phyloP scores from a whole-genome alignment of 2,329 filamentous ascomycete genomes.

The Pseudogymnoascus destructans region DNA sequence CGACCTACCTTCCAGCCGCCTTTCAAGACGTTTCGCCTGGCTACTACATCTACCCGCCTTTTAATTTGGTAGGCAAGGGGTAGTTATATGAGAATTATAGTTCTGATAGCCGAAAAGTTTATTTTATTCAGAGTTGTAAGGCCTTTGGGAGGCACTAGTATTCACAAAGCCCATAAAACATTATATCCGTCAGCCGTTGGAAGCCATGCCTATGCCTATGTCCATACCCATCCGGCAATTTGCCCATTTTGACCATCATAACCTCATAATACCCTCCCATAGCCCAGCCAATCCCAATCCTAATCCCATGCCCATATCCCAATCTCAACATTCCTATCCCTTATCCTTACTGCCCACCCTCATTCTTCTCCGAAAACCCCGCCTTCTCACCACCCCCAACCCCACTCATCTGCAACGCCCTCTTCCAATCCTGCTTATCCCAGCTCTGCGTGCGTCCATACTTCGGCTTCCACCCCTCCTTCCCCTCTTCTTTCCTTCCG shows the following conservation, averaged over 20 bases:
- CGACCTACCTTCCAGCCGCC: neutral
- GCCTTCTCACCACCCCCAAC: conserved; percentile 27
- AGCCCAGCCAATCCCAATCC: neutral
- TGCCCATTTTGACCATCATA: neutral
- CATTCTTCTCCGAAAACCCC: conserved; percentile 2
- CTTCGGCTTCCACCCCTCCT: neutral
- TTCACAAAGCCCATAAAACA: neutral
- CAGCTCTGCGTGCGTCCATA: conserved; percentile 24
- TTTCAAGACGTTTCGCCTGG: neutral
- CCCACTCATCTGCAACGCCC: conserved; percentile 35
- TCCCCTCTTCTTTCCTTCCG: neutral
- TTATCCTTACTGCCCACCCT: neutral
- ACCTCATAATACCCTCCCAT: neutral
- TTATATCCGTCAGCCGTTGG: neutral
- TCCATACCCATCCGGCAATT: neutral
- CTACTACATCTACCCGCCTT: neutral
- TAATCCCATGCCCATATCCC: neutral
- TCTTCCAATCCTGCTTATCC: conserved; percentile 41
- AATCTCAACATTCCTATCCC: neutral
- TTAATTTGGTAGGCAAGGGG: neutral
- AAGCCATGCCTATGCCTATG: neutral
- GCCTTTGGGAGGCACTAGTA: neutral
- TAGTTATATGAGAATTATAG: neutral
- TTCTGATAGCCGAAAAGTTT: neutral
- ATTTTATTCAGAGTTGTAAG: neutral